A percentile compares a stretch with the other conserved stretches of the same genome.
Evolutionary conservation across 805 yeast species (phyloP).

Genomic region (Lipomyces japonicus): DNA sequence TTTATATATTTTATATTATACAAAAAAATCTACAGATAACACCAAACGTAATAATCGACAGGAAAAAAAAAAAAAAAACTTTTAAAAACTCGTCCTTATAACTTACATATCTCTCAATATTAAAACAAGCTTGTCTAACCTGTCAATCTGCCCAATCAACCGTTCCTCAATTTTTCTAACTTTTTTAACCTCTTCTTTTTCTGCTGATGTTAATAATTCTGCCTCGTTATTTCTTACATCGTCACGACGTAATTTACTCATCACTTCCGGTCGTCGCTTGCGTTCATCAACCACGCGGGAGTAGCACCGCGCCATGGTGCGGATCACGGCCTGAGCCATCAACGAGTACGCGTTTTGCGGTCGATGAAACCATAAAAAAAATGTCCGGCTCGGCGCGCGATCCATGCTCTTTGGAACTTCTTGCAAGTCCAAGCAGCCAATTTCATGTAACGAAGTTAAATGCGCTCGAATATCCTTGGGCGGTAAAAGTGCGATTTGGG

Average conservation of each 20-base stretch:
- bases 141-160: slow-evolving; percentile 34
- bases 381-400: slow-evolving; percentile 84
- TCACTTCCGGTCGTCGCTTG: slow-evolving; percentile 52
- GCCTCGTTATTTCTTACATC: slow-evolving; percentile 83
- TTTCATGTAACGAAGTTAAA: slow-evolving; percentile 59
- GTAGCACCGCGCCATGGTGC: slow-evolving; percentile 47
- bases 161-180: slow-evolving; percentile 40
- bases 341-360: slow-evolving; percentile 49
- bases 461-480: slow-evolving; percentile 73
- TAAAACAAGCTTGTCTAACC: slow-evolving; percentile 39
- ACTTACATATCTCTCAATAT: slow-evolving; percentile 41
- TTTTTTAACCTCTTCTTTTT: slow-evolving; percentile 63
- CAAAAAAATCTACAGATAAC: too few relatives aligned
- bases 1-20: too few relatives aligned
- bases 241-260: slow-evolving; percentile 80
- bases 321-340: slow-evolving; percentile 48
- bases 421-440: slow-evolving; percentile 78
- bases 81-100: too few relatives aligned
- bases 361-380: slow-evolving; percentile 72
- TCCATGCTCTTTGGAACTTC: slow-evolving; percentile 92
- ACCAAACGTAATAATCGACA: too few relatives aligned
- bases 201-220: slow-evolving; percentile 68
- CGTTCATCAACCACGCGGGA: slow-evolving; percentile 42
- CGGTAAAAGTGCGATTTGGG: slow-evolving; percentile 65
- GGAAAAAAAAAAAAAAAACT: too few relatives aligned